These are phyloP conservation scores for Scutellaria minor DNA, from an alignment of 257 asterid species.

Conservation along the genomic window DNA sequence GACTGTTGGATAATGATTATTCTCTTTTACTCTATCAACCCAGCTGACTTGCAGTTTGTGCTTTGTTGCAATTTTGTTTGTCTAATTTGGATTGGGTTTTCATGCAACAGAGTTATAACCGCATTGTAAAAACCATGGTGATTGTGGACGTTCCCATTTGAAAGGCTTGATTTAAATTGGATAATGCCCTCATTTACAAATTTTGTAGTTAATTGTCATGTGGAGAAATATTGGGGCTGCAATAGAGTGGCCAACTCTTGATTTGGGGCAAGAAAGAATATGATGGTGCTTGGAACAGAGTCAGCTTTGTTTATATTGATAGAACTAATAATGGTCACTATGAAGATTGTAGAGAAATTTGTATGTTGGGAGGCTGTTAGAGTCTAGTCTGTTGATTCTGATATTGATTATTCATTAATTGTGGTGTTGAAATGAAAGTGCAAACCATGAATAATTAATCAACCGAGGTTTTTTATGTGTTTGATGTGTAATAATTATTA, in stretches of 20 bases:
- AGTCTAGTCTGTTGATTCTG: neutral
- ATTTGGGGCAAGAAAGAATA: neutral
- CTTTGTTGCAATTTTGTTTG: neutral
- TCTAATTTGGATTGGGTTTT: neutral
- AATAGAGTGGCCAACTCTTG: neutral
- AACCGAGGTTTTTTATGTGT: neutral
- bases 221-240: neutral
- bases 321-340: neutral
- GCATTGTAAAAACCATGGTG: neutral
- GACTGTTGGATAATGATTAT: too few species aligned
- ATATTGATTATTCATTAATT: neutral
- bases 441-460: neutral
- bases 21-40: too few species aligned
- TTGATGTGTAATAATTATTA: neutral
- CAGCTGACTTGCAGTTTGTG: too few species aligned
- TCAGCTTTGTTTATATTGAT: neutral
- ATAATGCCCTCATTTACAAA: neutral
- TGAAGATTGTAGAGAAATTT: too few species aligned
- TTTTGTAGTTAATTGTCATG: neutral
- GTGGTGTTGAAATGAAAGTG: neutral
- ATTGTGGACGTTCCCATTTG: neutral
- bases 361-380: too few species aligned
- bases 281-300: neutral
- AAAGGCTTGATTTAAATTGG: neutral
- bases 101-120: neutral